phyloP scores from a whole-genome alignment of 257 asterid genomes.

The Anisodus acutangulus region DNA sequence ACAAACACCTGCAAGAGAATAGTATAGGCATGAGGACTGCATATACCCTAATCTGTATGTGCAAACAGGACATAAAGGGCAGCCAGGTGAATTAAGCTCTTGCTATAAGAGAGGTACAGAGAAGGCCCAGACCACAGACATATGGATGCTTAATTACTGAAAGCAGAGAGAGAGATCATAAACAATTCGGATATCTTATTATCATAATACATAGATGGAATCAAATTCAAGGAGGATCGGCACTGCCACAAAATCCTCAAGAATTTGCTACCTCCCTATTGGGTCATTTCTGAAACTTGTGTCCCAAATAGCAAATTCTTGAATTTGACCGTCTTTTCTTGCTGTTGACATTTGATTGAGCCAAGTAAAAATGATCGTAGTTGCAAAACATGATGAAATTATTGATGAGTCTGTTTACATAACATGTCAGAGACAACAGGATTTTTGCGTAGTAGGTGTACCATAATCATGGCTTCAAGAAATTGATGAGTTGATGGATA shows the following conservation, averaged over 20 bases:
- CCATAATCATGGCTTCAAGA: neutral
- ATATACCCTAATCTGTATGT: neutral
- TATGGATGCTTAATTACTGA: slow-evolving; percentile 9
- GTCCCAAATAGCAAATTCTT: slow-evolving; percentile 11
- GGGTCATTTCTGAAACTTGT: slow-evolving; percentile 9
- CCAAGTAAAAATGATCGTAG: slow-evolving; percentile 6
- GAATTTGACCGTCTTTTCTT: neutral
- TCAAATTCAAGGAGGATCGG: slow-evolving; percentile 19
- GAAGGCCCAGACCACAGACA: neutral
- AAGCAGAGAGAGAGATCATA: neutral
- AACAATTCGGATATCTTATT: neutral
- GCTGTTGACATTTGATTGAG: neutral
- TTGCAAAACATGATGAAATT: neutral
- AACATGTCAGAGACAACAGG: neutral
- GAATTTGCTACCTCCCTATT: slow-evolving; percentile 5
- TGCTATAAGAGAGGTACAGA: neutral
- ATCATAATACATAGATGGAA: neutral
- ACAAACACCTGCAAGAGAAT: slow-evolving; percentile 73
- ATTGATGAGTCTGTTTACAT: neutral
- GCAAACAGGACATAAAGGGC: neutral
- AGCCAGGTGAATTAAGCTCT: neutral
- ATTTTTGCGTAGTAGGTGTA: neutral
- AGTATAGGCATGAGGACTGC: slow-evolving; percentile 21
- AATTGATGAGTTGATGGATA: too few relatives aligned
- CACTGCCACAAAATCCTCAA: slow-evolving; percentile 19